Conservation (phyloP, 148 eudicot genomes). For the Cornus controversa region DNA sequence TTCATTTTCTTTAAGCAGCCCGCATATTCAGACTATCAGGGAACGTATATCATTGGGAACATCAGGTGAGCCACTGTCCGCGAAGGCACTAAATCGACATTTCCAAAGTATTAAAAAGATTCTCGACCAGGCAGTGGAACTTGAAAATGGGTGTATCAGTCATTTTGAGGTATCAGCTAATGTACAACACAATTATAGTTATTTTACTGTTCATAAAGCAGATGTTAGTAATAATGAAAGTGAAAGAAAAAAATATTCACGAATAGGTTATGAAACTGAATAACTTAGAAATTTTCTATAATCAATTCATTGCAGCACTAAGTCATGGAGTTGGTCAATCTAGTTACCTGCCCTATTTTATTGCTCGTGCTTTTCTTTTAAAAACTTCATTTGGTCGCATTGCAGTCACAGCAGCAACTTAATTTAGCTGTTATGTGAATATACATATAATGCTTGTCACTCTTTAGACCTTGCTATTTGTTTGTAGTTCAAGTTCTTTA, state of each 20-base stretch:
- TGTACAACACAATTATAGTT: background rate
- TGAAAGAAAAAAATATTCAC: background rate
- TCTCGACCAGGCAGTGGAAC: conserved; percentile 65
- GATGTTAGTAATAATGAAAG: background rate
- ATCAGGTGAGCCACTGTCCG: conserved; percentile 64
- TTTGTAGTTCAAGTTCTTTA: background rate
- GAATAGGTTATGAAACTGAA: background rate
- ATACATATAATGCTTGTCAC: background rate
- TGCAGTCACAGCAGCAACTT: background rate
- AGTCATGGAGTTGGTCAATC: background rate
- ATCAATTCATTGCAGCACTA: background rate
- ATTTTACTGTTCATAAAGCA: background rate
- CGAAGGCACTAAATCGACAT: conserved; percentile 38
- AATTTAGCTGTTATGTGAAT: background rate
- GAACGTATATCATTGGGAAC: conserved; percentile 81
- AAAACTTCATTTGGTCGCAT: background rate
- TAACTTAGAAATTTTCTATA: background rate
- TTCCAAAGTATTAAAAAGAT: conserved; percentile 50
- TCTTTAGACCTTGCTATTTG: background rate
- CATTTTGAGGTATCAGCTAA: conserved; percentile 82
- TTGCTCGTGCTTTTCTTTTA: background rate
- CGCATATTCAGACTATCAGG: conserved; percentile 81
- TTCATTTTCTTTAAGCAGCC: conserved; percentile 59
- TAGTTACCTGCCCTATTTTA: background rate
- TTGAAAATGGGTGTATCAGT: conserved; percentile 67